Conservation (phyloP, 805 yeast species). For the Yamadazyma sp. region DNA sequence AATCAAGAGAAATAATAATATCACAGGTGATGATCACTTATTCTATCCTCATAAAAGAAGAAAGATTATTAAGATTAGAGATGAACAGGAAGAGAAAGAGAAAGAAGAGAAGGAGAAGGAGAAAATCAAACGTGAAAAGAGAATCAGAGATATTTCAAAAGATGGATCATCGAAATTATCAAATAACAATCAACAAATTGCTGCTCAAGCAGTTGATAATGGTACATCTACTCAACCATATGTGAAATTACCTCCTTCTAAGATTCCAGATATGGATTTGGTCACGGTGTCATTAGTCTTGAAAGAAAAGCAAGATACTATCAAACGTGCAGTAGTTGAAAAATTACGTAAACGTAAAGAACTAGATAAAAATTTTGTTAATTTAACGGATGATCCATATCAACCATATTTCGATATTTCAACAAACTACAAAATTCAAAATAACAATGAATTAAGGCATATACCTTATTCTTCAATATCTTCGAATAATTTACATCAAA, state of each 20-base stretch:
- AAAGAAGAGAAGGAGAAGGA: slow-evolving; percentile 25
- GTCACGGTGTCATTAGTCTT: slow-evolving; percentile 76
- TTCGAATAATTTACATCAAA: slow-evolving; percentile 63
- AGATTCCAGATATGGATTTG: slow-evolving; percentile 89
- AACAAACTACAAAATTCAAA: slow-evolving; percentile 43
- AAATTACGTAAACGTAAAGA: slow-evolving; percentile 68
- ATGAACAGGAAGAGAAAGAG: slow-evolving; percentile 33
- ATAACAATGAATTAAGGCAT: slow-evolving; percentile 51
- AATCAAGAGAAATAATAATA: slow-evolving; percentile 69
- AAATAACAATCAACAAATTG: slow-evolving; percentile 9
- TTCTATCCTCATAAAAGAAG: slow-evolving; percentile 75
- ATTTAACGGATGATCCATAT: slow-evolving; percentile 81
- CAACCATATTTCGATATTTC: slow-evolving; percentile 77
- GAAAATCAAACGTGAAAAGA: slow-evolving; percentile 22
- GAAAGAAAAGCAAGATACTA: slow-evolving; percentile 70
- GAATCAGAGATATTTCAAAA: slow-evolving; percentile 18
- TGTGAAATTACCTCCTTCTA: slow-evolving; percentile 83
- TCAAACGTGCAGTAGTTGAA: slow-evolving; percentile 81
- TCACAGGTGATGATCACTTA: slow-evolving; percentile 83
- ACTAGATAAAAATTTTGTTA: slow-evolving; percentile 75
- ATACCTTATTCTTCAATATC: slow-evolving; percentile 77
- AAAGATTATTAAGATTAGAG: slow-evolving; percentile 36
- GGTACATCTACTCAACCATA: slow-evolving; percentile 61
- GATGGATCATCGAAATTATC: slow-evolving; percentile 12
- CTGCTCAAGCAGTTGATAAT: slow-evolving; percentile 8